A percentile compares a stretch with the other conserved stretches of the same genome.
Conservation (phyloP, 2,329 filamentous ascomycete genomes). For the Fusarium oligoseptatum region DNA sequence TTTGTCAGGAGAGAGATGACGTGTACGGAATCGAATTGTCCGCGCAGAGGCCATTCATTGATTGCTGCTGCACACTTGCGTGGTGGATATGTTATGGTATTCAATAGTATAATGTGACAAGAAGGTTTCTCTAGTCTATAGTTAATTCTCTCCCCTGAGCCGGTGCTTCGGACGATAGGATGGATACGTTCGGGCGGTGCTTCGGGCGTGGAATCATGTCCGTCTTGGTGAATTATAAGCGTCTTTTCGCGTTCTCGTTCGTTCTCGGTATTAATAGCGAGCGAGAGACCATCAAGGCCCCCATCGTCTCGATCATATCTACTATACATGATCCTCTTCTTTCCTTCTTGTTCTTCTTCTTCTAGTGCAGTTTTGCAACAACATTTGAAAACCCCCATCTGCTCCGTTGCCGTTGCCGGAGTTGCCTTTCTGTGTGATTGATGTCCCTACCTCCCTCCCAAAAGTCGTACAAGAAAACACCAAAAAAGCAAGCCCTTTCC, state of each 20-base stretch:
- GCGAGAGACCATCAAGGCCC: conserved; percentile 40
- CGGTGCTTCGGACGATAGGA: background rate
- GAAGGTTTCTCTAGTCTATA: background rate
- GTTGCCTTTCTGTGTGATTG: background rate
- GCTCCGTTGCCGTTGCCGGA: conserved; percentile 30
- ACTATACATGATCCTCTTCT: conserved; percentile 29
- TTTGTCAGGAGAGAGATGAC: background rate
- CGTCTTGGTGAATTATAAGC: background rate
- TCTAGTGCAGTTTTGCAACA: conserved; percentile 4
- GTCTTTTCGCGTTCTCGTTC: background rate
- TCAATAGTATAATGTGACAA: background rate
- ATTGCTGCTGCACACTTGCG: background rate
- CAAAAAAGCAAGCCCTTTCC: conserved; percentile 6
- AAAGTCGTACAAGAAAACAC: conserved; percentile 35
- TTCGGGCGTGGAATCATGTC: background rate
- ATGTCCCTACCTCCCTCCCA: conserved; percentile 5
- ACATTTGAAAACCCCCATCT: conserved; percentile 9
- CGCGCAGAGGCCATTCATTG: conserved; percentile 7
- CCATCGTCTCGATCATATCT: conserved; percentile 21
- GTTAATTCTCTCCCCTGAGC: background rate
- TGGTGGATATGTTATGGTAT: background rate
- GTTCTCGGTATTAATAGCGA: conserved; percentile 39
- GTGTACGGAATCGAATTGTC: conserved; percentile 29
- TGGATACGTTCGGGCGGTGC: background rate
- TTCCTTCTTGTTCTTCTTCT: background rate